Conservation (phyloP, 805 yeast species). For the Saturnispora dispora region DNA sequence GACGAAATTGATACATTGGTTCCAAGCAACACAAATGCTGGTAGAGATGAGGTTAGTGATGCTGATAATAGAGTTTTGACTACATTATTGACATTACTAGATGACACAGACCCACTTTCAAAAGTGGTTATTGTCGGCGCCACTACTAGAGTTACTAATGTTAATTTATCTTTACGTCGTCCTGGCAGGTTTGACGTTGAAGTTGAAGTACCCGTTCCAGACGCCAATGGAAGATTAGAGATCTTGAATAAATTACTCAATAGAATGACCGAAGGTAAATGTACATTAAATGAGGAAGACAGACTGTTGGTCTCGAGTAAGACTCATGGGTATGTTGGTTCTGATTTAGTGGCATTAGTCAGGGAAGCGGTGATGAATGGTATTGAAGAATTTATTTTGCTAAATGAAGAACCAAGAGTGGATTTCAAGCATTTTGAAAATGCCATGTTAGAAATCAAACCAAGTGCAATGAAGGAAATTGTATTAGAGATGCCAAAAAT, state of each 20-base stretch:
- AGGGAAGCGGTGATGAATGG: constrained; percentile 85
- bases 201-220: constrained; percentile 91
- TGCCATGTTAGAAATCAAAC: constrained; percentile 75
- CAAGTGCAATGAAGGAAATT: constrained; percentile 96
- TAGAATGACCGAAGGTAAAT: constrained; percentile 40
- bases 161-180: constrained; percentile 83
- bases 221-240: constrained; percentile 65
- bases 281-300: constrained; percentile 41
- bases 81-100: constrained; percentile 74
- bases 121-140: constrained; percentile 74
- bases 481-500: constrained; percentile 92
- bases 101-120: constrained; percentile 51
- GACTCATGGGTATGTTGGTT: constrained; percentile 97
- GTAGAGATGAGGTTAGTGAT: constrained; percentile 73
- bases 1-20: constrained; percentile 93
- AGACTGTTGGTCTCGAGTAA: constrained; percentile 57
- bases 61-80: constrained; percentile 88
- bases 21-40: constrained; percentile 57
- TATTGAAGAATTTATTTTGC: constrained; percentile 50
- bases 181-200: constrained; percentile 94
- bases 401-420: constrained; percentile 35
- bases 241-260: constrained; percentile 57
- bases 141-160: constrained; percentile 83
- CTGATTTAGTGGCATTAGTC: constrained; percentile 80
- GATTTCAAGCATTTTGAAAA: constrained; percentile 49